Conservation (phyloP, 2,329 filamentous ascomycete genomes). For the Sclerotinia borealis region DNA sequence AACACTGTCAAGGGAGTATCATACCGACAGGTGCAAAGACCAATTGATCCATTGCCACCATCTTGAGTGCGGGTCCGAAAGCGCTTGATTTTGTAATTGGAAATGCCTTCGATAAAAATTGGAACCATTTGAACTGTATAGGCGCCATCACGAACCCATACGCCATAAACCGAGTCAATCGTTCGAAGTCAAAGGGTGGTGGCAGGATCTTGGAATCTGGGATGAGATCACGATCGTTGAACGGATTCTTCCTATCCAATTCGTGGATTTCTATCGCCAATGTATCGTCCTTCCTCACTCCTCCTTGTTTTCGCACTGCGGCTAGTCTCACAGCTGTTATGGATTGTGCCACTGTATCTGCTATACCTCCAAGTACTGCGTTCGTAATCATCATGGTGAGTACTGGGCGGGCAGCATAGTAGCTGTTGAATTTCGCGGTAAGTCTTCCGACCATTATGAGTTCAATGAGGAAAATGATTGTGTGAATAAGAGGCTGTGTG, state of each 20-base stretch:
- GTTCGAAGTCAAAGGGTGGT: conserved; percentile 91
- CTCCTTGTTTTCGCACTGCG: conserved; percentile 56
- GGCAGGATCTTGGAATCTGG: conserved; percentile 58
- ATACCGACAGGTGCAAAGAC: conserved; percentile 83
- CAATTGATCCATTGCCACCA: conserved; percentile 87
- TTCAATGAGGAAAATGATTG: conserved; percentile 78
- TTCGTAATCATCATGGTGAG: conserved; percentile 99
- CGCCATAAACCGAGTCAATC: conserved; percentile 89
- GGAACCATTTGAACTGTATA: conserved; percentile 93
- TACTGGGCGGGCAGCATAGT: conserved; percentile 91
- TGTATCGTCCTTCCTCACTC: conserved; percentile 55
- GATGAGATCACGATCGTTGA: conserved; percentile 59
- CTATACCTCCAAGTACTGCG: conserved; percentile 87
- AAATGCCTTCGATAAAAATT: conserved; percentile 73
- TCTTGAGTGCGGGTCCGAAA: conserved; percentile 75
- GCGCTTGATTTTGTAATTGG: conserved; percentile 74
- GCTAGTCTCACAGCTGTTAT: conserved; percentile 76
- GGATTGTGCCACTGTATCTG: conserved; percentile 91
- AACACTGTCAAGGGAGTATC: conserved; percentile 18
- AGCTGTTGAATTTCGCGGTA: conserved; percentile 82
- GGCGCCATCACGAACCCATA: conserved; percentile 97
- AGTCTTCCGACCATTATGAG: conserved; percentile 80
- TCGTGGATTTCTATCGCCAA: conserved; percentile 86
- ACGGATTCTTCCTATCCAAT: conserved; percentile 72
- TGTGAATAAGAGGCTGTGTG: conserved; percentile 76